phyloP scores from a whole-genome alignment of 345 rosid species.

The Xanthoceras sorbifolium region DNA sequence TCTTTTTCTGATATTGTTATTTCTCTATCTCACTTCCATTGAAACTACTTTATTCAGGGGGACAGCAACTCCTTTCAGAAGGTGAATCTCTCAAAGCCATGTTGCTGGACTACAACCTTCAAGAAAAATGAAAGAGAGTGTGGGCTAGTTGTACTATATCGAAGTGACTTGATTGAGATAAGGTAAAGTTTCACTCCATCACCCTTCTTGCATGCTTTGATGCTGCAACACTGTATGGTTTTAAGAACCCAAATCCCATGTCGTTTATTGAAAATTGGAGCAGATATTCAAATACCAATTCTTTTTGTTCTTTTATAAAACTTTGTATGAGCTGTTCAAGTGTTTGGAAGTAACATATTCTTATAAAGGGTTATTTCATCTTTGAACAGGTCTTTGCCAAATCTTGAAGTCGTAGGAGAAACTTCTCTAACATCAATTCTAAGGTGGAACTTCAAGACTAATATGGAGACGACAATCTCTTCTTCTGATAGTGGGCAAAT shows the following conservation, averaged over 20 bases:
- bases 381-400: conserved; percentile 70
- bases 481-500: conserved; percentile 61
- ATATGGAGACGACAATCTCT: conserved; percentile 64
- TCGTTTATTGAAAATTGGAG: neutral
- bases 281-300: neutral
- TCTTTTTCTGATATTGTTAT: conserved; percentile 5
- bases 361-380: conserved; percentile 14
- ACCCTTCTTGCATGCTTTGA: conserved; percentile 4
- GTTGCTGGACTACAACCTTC: conserved; percentile 76
- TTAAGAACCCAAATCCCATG: neutral
- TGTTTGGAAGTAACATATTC: conserved; percentile 7
- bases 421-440: conserved; percentile 66
- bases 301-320: neutral
- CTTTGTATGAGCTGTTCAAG: neutral
- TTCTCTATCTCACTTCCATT: conserved; percentile 28
- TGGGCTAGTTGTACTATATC: conserved; percentile 63
- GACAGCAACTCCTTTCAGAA: conserved; percentile 41
- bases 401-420: conserved; percentile 69
- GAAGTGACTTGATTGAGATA: conserved; percentile 74
- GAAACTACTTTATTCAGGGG: conserved; percentile 51
- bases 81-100: conserved; percentile 56
- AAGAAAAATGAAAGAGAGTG: conserved; percentile 49
- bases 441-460: conserved; percentile 75
- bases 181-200: conserved; percentile 42
- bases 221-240: conserved; percentile 1